These are phyloP conservation scores for Heritiera fomes DNA, from an alignment of 345 rosid species.

Conservation along the genomic window DNA sequence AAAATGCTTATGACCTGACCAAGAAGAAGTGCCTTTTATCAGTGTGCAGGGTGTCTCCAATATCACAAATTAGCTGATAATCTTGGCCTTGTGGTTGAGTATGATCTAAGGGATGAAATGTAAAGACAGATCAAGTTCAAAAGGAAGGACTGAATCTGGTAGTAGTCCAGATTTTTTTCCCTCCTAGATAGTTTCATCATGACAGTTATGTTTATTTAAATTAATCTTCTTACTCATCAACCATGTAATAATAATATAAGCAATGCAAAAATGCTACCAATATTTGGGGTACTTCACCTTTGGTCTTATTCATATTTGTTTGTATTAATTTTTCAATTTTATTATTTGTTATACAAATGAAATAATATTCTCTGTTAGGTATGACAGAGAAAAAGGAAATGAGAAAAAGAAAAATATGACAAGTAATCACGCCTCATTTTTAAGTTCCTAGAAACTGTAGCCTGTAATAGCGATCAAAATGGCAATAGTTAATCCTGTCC, in stretches of 20 bases:
- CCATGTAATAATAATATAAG: conserved; percentile 12
- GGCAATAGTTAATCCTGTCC: conserved; percentile 45
- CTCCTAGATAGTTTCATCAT: conserved; percentile 11
- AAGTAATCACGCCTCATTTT: conserved; percentile 6
- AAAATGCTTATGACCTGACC: conserved; percentile 19
- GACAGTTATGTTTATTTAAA: conserved; percentile 18
- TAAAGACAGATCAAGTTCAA: conserved; percentile 51
- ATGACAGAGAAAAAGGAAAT: conserved; percentile 6
- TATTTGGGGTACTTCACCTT: conserved; percentile 23
- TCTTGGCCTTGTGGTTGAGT: conserved; percentile 83
- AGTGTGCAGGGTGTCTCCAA: conserved; percentile 89
- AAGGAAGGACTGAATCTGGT: conserved; percentile 7
- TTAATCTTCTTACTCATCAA: conserved; percentile 19
- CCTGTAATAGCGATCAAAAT: conserved; percentile 52
- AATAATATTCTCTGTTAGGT: conserved; percentile 23
- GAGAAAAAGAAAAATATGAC: neutral
- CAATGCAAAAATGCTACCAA: conserved; percentile 26
- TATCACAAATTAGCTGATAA: conserved; percentile 91
- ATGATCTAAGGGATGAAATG: conserved; percentile 64
- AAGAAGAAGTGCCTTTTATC: conserved; percentile 30
- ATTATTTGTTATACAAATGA: conserved; percentile 27
- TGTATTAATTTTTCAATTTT: conserved; percentile 26
- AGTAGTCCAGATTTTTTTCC: neutral
- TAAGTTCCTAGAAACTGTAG: conserved; percentile 39
- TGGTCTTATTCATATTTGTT: conserved; percentile 32